These are phyloP conservation scores for Rhynchosporium graminicola DNA, from an alignment of 2,329 filamentous ascomycete species.

Conservation along the genomic window DNA sequence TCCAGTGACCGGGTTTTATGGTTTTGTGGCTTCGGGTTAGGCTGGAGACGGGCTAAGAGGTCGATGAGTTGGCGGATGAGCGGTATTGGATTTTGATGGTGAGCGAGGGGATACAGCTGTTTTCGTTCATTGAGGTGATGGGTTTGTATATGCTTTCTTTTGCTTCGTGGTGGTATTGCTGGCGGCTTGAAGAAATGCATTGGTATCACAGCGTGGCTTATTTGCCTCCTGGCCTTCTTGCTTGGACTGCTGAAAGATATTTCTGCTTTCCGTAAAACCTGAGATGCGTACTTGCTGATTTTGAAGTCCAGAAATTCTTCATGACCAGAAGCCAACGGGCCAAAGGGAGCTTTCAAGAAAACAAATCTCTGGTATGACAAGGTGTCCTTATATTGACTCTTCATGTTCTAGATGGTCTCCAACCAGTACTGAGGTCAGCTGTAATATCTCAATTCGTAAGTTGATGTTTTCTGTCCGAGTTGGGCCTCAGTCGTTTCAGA, in stretches of 20 bases:
- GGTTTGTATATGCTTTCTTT: background rate
- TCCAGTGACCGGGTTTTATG: background rate
- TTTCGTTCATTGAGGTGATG: background rate
- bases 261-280: background rate
- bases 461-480: background rate
- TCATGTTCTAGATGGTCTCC: background rate
- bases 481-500: constrained; percentile 53
- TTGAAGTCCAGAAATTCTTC: background rate
- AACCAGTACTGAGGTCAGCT: background rate
- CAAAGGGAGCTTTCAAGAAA: no score
- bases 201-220: background rate
- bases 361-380: no score
- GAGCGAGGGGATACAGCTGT: background rate
- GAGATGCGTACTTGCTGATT: background rate
- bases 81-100: constrained; percentile 2
- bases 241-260: background rate
- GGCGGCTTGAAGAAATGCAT: background rate
- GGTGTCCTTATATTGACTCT: background rate
- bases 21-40: background rate
- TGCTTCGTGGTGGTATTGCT: background rate
- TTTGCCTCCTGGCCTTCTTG: background rate
- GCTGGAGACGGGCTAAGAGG: no score
- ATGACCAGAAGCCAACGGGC: background rate
- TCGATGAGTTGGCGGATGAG: background rate
- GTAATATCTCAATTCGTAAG: background rate